phyloP scores from a whole-genome alignment of 495 filamentous ascomycete genomes.

The Podospora australis region DNA sequence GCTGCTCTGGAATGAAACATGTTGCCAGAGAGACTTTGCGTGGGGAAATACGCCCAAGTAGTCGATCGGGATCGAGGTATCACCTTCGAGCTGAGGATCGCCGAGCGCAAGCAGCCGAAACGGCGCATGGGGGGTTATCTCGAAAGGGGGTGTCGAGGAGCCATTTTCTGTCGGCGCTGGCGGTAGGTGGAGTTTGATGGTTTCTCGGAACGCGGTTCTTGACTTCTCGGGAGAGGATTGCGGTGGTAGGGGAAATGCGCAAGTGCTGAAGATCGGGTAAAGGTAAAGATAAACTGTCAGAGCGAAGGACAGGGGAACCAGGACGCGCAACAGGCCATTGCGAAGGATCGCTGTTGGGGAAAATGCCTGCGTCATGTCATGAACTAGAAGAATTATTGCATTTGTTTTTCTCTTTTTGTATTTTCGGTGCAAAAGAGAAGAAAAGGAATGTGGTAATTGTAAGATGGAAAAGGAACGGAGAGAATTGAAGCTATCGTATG shows the following conservation, averaged over 20 bases:
- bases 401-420: too few relatives aligned
- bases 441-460: too few relatives aligned
- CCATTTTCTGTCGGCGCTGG: neutral
- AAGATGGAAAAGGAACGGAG: too few relatives aligned
- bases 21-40: slow-evolving; percentile 45
- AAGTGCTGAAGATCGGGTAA: slow-evolving; percentile 76
- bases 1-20: slow-evolving; percentile 37
- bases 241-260: slow-evolving; percentile 66
- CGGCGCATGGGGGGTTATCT: slow-evolving; percentile 44
- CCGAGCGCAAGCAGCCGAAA: slow-evolving; percentile 87
- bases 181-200: slow-evolving; percentile 42
- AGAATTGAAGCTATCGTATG: too few relatives aligned
- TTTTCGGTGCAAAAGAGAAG: too few relatives aligned
- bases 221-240: slow-evolving; percentile 21
- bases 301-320: slow-evolving; percentile 63
- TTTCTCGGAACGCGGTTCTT: slow-evolving; percentile 38
- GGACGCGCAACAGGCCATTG: slow-evolving; percentile 54
- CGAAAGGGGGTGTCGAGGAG: slow-evolving; percentile 13
- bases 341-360: slow-evolving; percentile 53
- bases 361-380: slow-evolving; percentile 37
- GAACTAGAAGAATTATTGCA: too few relatives aligned
- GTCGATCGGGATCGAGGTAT: slow-evolving; percentile 66
- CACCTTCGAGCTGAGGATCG: slow-evolving; percentile 93
- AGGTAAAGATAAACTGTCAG: slow-evolving; percentile 76
- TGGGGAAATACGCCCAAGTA: slow-evolving; percentile 56